Evolutionary conservation across 495 filamentous ascomycete genomes (phyloP), one percentile per base, ranked within the genome.

Genomic region (Pseudevernia furfuracea): DNA sequence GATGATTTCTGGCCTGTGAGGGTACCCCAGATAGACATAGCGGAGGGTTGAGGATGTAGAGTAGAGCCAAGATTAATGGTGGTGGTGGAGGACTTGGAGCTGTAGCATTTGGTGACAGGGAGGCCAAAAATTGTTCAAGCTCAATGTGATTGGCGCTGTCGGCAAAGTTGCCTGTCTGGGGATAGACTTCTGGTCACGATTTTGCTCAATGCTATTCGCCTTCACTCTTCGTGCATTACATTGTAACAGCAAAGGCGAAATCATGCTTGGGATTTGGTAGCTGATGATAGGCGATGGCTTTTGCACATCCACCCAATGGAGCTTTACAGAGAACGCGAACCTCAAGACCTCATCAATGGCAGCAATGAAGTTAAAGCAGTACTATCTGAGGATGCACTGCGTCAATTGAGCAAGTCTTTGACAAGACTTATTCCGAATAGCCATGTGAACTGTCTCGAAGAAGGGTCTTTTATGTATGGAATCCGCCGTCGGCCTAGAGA

Each of bases 11-110:
- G 86, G 68, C 92, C 92, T 23, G 89, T 87, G 72, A 97, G 78
- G 52, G 87, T 85, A 73, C 95, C 90, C 92, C 92, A 97, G 74
- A 94, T 84, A 34, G 87, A 82, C 89, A 90, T 90, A 64, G 63
- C 79, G 58, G 9, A 11, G 38, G 41, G n/a, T 23, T 58, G 19
- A 56, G 41, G 17, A 46, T 38, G 15, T n/a, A 6, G 14, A 48
- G 43, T 0, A 34, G 23, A n/a, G 12, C 8, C 19, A 34, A 36
- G 19, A 28, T 23, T 12, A 17, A 21, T 12, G n/a, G n/a, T n/a
- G n/a, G 49, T 57, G 32, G n/a, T 28, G 21, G 39, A 58, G 28
- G 6, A n/a, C 4, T 57, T n/a, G 28, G 23, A 43, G 21, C 37
- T 58, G 21, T 43, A 44, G 53, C 61, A 41, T 32, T 15, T 57